Base-by-base conservation (phyloP, 805 yeast genomes). In the Teunomyces aglyptinius region DNA sequence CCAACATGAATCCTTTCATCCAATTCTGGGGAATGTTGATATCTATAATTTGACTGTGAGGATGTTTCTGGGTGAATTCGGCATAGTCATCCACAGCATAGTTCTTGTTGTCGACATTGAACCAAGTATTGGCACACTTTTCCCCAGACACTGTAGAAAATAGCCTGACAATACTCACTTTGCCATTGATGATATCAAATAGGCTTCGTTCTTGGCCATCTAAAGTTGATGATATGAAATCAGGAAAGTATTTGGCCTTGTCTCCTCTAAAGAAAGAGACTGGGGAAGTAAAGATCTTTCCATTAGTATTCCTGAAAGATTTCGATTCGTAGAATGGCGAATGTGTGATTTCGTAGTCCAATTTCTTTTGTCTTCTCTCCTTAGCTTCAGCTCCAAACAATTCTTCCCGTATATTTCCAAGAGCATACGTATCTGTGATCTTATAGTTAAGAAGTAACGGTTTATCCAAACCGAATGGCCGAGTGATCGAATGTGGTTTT, bases 221-320 rank as follows among this genome's bases (percentile, higher is more conserved):
- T 31, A 89, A 60, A 1, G 83, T 73, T 18, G 72, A 73, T 0
- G 84, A 92, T 20, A 67, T 61, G 49, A 92, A 71, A 59, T 90
- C 90, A 7, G 98, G 96, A 68, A 94, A 89, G 61, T 81, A 94
- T 40, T 81, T 67, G 0, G 97, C 75, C 58, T 78, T 85, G 6
- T 86, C 91, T 10, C 73, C 67, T 49, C 78, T 80, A 78, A 92
- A 91, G 55, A 79, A 85, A 1, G 90, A 80, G n/a, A 78, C 73
- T 1, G 98, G 98, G 0, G 96, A 80, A 13, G 77, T 70, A 70
- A 90, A 94, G 51, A 91, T 74, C 66, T 90, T 89, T 19, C 98
- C 99, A 32, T 82, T 78, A 2, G 92, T 87, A 55, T 84, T 85
- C 41, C 84, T 72, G 59, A 81, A 72, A 2, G 76, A 70, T 49